A percentile compares a stretch with the other conserved stretches of the same genome.
Evolutionary conservation across 2,329 filamentous ascomycete species (phyloP).

Genomic region (Xenoacremonium recifei): DNA sequence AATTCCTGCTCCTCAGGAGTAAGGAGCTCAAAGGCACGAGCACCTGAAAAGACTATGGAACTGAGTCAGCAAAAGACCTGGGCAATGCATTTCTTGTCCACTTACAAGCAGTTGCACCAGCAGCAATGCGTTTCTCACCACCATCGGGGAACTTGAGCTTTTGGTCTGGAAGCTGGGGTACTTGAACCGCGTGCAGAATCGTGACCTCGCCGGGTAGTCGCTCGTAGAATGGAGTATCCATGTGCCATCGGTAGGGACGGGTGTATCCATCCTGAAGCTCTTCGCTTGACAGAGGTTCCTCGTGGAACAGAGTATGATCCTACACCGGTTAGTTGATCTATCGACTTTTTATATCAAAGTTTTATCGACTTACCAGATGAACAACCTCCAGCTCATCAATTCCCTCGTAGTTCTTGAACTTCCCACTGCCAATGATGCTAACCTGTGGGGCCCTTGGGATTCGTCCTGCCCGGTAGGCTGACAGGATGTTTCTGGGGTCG

Average conservation of each 20-base stretch:
- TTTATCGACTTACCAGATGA: too few relatives aligned
- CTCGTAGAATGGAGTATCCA: conserved; percentile 8
- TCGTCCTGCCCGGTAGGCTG: too few relatives aligned
- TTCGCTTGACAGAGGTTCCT: not conserved
- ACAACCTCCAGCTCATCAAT: too few relatives aligned
- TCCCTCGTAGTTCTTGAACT: too few relatives aligned
- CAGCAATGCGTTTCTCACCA: conserved; percentile 3
- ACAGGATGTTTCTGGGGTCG: too few relatives aligned
- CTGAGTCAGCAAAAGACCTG: not conserved
- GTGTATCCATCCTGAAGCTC: conserved; percentile 3
- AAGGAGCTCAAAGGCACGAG: conserved; percentile 4
- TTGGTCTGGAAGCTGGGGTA: conserved; percentile 3
- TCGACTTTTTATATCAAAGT: too few relatives aligned
- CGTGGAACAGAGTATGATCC: conserved; percentile 7
- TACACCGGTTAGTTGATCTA: conserved; percentile 7
- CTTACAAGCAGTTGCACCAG: conserved; percentile 6
- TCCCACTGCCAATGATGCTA: too few relatives aligned
- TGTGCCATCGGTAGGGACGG: conserved; percentile 7
- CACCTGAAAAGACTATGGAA: conserved; percentile 3
- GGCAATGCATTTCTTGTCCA: not conserved
- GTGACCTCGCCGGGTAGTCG: conserved; percentile 4
- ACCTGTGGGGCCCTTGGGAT: too few relatives aligned
- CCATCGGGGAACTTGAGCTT: conserved; percentile 6
- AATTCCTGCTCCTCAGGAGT: conserved; percentile 6
- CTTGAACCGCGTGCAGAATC: conserved; percentile 3